phyloP scores from a whole-genome alignment of 495 filamentous ascomycete genomes.

The Hapsidospora chrysogenum region DNA sequence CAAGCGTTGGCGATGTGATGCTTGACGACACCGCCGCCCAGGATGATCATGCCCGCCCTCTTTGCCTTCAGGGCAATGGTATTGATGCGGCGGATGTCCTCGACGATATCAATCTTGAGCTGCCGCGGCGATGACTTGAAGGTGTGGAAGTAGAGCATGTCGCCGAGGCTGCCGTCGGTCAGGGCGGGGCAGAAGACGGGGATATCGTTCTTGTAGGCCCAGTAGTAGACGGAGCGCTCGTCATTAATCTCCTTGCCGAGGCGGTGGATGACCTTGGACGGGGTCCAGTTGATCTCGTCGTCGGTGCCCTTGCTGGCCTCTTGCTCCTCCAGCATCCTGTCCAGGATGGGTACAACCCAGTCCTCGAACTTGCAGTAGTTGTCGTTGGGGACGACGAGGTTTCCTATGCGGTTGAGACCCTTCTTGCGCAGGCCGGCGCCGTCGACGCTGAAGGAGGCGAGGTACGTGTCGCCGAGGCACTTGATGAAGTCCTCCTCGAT shows the following conservation, averaged over 20 bases:
- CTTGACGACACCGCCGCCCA: slow-evolving; percentile 86
- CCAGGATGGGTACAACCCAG: slow-evolving; percentile 86
- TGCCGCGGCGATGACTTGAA: slow-evolving; percentile 67
- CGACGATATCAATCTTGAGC: slow-evolving; percentile 72
- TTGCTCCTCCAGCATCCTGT: slow-evolving; percentile 84
- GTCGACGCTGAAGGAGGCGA: slow-evolving; percentile 61
- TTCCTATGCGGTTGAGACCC: slow-evolving; percentile 90
- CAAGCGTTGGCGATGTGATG: slow-evolving; percentile 97
- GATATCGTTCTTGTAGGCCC: slow-evolving; percentile 86
- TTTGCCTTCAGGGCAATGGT: slow-evolving; percentile 71
- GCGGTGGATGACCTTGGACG: slow-evolving; percentile 68
- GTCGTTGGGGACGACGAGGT: slow-evolving; percentile 86
- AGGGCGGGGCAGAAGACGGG: slow-evolving; percentile 93
- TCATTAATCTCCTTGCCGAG: slow-evolving; percentile 86
- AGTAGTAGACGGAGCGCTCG: slow-evolving; percentile 76
- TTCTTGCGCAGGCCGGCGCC: slow-evolving; percentile 62
- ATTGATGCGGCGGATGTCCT: slow-evolving; percentile 80
- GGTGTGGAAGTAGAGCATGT: slow-evolving; percentile 97
- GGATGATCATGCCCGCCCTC: slow-evolving; percentile 78
- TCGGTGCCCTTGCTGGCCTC: slow-evolving; percentile 55
- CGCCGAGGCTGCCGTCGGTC: slow-evolving; percentile 85
- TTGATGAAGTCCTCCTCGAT: slow-evolving; percentile 98
- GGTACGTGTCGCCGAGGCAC: slow-evolving; percentile 83
- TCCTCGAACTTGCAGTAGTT: slow-evolving; percentile 98
- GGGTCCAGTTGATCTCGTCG: slow-evolving; percentile 72